Conservation (phyloP, 805 yeast species). For the Saccharomyces mikatae region DNA sequence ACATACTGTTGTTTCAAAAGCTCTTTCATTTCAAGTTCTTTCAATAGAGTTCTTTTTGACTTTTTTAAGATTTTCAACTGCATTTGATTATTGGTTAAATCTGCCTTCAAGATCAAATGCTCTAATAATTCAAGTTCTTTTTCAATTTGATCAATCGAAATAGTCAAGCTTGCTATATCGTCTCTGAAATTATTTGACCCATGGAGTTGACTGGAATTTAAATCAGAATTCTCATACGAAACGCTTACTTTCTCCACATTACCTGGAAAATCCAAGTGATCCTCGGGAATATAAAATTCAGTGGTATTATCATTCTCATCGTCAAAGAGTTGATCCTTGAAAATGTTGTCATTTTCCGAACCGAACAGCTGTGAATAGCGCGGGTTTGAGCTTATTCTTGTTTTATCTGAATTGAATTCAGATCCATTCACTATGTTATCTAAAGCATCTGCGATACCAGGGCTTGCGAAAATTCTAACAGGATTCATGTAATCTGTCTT, state of each 20-base stretch:
- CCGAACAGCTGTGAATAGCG: slow-evolving; percentile 9
- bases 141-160: slow-evolving; percentile 49
- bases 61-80: slow-evolving; percentile 62
- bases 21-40: slow-evolving; percentile 70
- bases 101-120: slow-evolving; percentile 72
- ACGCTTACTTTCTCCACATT: background rate
- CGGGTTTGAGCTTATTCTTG: background rate
- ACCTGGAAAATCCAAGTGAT: background rate
- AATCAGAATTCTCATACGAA: background rate
- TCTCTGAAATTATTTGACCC: slow-evolving; percentile 39
- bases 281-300: background rate
- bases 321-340: slow-evolving; percentile 9
- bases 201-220: background rate
- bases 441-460: slow-evolving; percentile 30
- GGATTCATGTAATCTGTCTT: slow-evolving; percentile 1
- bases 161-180: slow-evolving; percentile 51
- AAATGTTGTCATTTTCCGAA: slow-evolving; percentile 6
- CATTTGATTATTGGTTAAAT: slow-evolving; percentile 64
- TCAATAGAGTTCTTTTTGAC: slow-evolving; percentile 55
- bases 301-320: slow-evolving; percentile 2
- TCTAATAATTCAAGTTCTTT: slow-evolving; percentile 58
- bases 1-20: slow-evolving; percentile 70
- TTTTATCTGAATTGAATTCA: slow-evolving; percentile 9
- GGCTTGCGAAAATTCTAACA: slow-evolving; percentile 14
- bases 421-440: slow-evolving; percentile 24